phyloP scores from a whole-genome alignment of 129 eudicot species.

The carrot (Daucus carota) region DH1_v3.0 NC_030387.2:7226501-7227000 shows the following conservation, averaged over 20 bases:
- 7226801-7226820: neutral
- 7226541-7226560: neutral
- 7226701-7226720: no score
- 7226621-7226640: neutral
- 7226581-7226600: neutral
- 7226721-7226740: neutral
- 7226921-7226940: neutral
- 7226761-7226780: neutral
- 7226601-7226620: neutral
- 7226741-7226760: neutral
- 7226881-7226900: neutral
- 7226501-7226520: neutral
- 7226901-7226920: neutral
- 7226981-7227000: neutral
- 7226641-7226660: neutral
- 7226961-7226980: neutral
- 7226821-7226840: neutral
- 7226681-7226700: no score
- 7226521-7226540: neutral
- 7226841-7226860: neutral
- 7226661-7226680: no score
- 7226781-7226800: neutral
- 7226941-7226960: neutral
- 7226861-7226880: no score
- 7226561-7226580: no score